phyloP scores from a whole-genome alignment of 345 rosid genomes.

The Eucalyptus coolabah region DNA sequence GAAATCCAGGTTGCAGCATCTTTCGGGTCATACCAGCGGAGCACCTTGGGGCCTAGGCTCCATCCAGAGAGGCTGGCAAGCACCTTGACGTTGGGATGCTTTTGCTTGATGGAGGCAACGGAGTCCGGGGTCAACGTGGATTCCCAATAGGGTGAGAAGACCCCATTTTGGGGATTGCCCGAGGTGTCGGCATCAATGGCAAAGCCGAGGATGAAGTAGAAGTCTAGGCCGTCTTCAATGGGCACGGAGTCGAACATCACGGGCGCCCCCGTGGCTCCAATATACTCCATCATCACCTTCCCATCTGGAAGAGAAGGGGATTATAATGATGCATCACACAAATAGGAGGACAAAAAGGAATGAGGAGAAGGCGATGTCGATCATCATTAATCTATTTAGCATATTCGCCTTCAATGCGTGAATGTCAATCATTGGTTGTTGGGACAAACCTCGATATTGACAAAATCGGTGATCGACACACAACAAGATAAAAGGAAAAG shows the following conservation, averaged over 20 bases:
- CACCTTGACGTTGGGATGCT: constrained; percentile 26
- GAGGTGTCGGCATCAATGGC: constrained; percentile 33
- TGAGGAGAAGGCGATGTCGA: not conserved
- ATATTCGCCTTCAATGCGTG: not conserved
- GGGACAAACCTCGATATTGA: not conserved
- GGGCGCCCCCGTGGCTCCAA: constrained; percentile 30
- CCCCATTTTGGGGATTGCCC: constrained; percentile 25
- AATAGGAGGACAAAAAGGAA: not conserved
- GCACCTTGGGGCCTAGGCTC: constrained; percentile 25
- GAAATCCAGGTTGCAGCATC: constrained; percentile 24
- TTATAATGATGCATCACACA: not conserved
- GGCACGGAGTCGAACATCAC: constrained; percentile 26
- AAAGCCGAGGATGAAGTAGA: constrained; percentile 39
- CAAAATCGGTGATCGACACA: not conserved
- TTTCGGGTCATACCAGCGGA: constrained; percentile 29
- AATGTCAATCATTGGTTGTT: not conserved
- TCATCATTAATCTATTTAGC: not conserved
- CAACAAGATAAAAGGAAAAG: not conserved
- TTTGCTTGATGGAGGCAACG: constrained; percentile 9
- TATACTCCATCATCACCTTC: constrained; percentile 60
- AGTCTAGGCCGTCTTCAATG: constrained; percentile 14
- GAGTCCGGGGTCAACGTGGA: constrained; percentile 15
- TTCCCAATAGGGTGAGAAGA: constrained; percentile 30
- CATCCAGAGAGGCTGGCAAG: constrained; percentile 44
- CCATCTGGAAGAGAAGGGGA: constrained; percentile 10